Evolutionary conservation across 495 filamentous ascomycete genomes (phyloP).

Genomic region (Annulohypoxylon stygium): DNA sequence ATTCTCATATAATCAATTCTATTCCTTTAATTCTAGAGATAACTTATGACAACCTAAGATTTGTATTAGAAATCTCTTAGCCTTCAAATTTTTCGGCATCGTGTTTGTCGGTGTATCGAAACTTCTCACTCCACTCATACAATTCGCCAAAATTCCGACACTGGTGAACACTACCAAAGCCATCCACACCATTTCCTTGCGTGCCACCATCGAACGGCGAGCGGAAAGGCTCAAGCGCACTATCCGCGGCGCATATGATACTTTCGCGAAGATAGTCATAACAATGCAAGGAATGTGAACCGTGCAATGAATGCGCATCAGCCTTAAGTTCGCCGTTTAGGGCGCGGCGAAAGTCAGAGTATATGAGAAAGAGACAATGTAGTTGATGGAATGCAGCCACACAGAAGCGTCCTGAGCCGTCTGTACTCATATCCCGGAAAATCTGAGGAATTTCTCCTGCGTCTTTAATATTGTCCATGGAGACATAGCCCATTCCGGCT

Average conservation of each 20-base stretch:
- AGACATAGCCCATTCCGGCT: conserved; percentile 9
- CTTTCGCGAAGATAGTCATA: conserved; percentile 3
- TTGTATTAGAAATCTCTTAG: not conserved
- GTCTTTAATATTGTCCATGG: conserved; percentile 1
- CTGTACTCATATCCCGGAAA: conserved; percentile 1
- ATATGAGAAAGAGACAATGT: conserved; percentile 6
- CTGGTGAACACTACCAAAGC: conserved; percentile 5
- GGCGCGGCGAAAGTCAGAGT: conserved; percentile 3
- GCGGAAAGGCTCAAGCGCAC: conserved; percentile 2
- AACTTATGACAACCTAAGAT: no score
- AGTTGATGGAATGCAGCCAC: conserved; percentile 7
- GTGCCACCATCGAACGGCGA: conserved; percentile 4
- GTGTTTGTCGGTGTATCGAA: not conserved
- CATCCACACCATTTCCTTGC: conserved; percentile 2
- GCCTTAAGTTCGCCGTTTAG: not conserved
- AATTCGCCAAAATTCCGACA: not conserved
- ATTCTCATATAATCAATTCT: no score
- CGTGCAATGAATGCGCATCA: not conserved
- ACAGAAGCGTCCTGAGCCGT: conserved; percentile 1
- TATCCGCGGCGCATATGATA: not conserved
- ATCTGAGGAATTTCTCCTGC: not conserved
- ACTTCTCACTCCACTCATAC: conserved; percentile 10
- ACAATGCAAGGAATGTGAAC: conserved; percentile 1
- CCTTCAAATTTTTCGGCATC: conserved; percentile 3
- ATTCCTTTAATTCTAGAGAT: no score